These are phyloP conservation scores for Trichoderma pleuroti DNA, from an alignment of 2,329 filamentous ascomycete species.

Conservation along the genomic window DNA sequence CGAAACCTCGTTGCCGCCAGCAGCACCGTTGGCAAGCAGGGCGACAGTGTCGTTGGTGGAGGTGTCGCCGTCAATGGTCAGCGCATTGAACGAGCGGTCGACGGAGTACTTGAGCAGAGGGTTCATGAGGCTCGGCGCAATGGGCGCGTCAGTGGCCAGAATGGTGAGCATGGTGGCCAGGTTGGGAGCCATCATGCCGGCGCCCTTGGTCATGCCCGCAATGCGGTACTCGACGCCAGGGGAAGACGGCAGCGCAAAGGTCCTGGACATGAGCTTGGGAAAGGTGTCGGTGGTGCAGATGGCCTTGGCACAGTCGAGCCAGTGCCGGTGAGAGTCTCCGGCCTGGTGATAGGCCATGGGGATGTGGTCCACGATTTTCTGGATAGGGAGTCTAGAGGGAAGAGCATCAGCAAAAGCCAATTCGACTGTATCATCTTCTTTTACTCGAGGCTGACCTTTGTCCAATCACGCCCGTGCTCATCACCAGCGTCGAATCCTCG, in stretches of 20 bases:
- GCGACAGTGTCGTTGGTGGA: conserved; percentile 97
- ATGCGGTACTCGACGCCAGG: conserved; percentile 74
- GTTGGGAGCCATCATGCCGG: conserved; percentile 98
- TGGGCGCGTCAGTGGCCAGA: conserved; percentile 84
- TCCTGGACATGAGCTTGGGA: conserved; percentile 84
- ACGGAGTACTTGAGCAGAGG: conserved; percentile 70
- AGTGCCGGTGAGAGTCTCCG: conserved; percentile 74
- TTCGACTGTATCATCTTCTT: background rate
- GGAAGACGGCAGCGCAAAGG: conserved; percentile 80
- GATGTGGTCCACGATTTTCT: conserved; percentile 82
- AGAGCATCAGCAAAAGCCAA: background rate
- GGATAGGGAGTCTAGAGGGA: conserved; percentile 68
- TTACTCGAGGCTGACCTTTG: conserved; percentile 56
- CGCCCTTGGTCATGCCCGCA: conserved; percentile 94
- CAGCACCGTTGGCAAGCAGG: conserved; percentile 91
- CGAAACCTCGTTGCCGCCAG: conserved; percentile 64
- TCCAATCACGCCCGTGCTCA: conserved; percentile 98
- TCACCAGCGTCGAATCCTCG: conserved; percentile 71
- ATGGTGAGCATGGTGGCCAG: conserved; percentile 95
- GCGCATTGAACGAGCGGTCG: conserved; percentile 88
- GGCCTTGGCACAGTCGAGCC: conserved; percentile 80
- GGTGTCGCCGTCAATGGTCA: conserved; percentile 95
- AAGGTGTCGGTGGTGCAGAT: conserved; percentile 99
- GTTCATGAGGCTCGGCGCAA: conserved; percentile 65
- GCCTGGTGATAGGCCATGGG: conserved; percentile 70